Evolutionary conservation across 2,329 filamentous ascomycete genomes (phyloP).

Genomic region (Sporothrix globosa): DNA sequence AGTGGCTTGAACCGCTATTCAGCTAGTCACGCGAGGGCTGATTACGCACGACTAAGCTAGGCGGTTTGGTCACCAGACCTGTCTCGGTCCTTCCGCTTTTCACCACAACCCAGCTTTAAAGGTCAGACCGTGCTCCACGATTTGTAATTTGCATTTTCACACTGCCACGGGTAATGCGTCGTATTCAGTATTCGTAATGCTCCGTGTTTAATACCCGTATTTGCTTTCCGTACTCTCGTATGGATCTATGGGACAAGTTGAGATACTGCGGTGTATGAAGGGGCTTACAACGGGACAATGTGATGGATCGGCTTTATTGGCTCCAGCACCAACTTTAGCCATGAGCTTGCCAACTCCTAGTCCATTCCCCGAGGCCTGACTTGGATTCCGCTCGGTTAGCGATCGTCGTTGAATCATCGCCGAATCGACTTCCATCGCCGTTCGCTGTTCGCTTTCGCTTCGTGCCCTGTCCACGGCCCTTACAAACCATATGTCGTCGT

Average conservation of each 20-base stretch:
- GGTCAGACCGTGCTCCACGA: too few species aligned
- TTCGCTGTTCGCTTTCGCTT: slow-evolving; percentile 5
- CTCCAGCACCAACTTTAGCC: too few species aligned
- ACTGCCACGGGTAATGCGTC: not conserved
- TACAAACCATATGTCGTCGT: not conserved
- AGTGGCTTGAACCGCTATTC: slow-evolving; percentile 26
- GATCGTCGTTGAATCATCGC: not conserved
- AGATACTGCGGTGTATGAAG: too few species aligned
- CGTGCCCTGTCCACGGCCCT: not conserved
- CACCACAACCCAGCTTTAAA: too few species aligned
- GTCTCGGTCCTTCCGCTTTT: slow-evolving; percentile 28
- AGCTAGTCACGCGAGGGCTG: slow-evolving; percentile 32
- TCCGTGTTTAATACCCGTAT: too few species aligned
- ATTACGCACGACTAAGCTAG: slow-evolving; percentile 22
- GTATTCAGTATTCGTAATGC: not conserved
- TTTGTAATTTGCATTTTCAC: too few species aligned
- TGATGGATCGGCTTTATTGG: too few species aligned
- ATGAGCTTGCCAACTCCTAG: not conserved
- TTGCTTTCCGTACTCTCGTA: too few species aligned
- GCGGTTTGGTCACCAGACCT: slow-evolving; percentile 29
- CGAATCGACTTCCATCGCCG: not conserved
- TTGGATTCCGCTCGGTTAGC: not conserved
- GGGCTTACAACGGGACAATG: too few species aligned
- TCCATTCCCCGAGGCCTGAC: not conserved
- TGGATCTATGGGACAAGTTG: too few species aligned